Evolutionary conservation across 768 basidiomycete species (phyloP), one percentile per base, ranked within the genome.

Genomic region (Pisolithus albus): DNA sequence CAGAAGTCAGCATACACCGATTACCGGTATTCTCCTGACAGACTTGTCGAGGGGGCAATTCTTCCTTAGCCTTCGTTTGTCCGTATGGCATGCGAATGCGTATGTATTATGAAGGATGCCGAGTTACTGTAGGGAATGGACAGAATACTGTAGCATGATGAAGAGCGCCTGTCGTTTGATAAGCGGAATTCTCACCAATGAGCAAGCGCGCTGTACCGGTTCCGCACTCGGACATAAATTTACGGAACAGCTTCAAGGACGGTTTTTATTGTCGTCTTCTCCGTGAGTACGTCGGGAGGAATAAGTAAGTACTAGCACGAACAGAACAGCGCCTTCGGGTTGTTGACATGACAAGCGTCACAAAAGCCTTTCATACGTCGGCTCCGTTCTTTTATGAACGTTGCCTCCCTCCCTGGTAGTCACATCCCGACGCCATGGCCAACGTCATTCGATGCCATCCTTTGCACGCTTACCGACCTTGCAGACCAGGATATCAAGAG

Each of bases 301-400:
- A 51, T 36, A 51, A 56, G 21, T 36, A 51, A 56, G 21, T 28
- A 49, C 49, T 15, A 32, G 45, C 19, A 36, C 32, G 10, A 34
- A 9, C 46, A 49, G 48, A 38, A 49, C 45, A 34, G 51, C 43
- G 30, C 47, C 19, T 55, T 19, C 39, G 21, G 34, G 46, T 53
- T 59, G 66, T 67, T 67, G 67, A 69, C 67, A 67, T 69, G 66
- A 56, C 55, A 58, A 67, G 55, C 47, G 48, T 49, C 23, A 66
- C 66, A 67, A 66, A 67, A 65, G 54, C 45, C 23, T 40, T 55
- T 26, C 8, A 30, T 10, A 30, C 52, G 52, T 59, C 67, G 67
- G 65, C 52, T 56, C 66, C 64, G 58, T 52, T 39, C 43, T 54
- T 69, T 59, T 60, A 52, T 55, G 51, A 56, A 57, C 65, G 55